Evolutionary conservation across 2,329 filamentous ascomycete species (phyloP).

Genomic region (Nigrospora oryzae): DNA sequence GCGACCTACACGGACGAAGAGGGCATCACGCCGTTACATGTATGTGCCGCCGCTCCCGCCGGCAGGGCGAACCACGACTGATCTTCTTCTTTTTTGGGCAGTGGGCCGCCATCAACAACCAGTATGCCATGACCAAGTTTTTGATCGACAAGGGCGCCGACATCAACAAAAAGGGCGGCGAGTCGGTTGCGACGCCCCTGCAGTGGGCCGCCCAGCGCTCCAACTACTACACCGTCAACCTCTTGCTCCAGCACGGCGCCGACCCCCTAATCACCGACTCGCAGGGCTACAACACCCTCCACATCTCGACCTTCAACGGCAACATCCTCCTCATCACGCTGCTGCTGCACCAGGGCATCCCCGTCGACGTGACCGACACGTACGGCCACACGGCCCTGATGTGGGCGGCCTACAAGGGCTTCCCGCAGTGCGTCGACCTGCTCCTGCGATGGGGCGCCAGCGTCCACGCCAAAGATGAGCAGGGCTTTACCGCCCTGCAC

Average conservation of each 20-base stretch:
- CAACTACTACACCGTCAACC: constrained; percentile 92
- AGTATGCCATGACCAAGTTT: constrained; percentile 94
- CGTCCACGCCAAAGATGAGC: constrained; percentile 82
- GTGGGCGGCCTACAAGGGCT: constrained; percentile 99
- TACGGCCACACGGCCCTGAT: constrained; percentile 92
- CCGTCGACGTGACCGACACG: constrained; percentile 81
- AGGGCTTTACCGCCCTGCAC: constrained; percentile 88
- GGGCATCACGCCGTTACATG: constrained; percentile 91
- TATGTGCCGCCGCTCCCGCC: constrained; percentile 33
- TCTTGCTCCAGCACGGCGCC: constrained; percentile 83
- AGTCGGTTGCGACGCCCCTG: constrained; percentile 85
- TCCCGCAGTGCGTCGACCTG: constrained; percentile 81
- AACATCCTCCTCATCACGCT: constrained; percentile 86
- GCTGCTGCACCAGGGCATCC: constrained; percentile 89
- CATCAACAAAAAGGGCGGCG: constrained; percentile 91
- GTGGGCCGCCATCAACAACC: constrained; percentile 99
- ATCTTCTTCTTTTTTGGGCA: constrained; percentile 27
- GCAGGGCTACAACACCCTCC: constrained; percentile 95
- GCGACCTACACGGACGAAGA: constrained; percentile 82
- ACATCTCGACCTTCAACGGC: constrained; percentile 94
- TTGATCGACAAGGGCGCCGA: constrained; percentile 78
- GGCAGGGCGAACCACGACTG: not conserved
- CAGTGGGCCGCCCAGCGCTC: constrained; percentile 97
- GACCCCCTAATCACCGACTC: constrained; percentile 88
- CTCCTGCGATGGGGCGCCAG: constrained; percentile 93